phyloP scores from a whole-genome alignment of 1,284 basidiomycete genomes.

The Sanghuangporus weigelae region DNA sequence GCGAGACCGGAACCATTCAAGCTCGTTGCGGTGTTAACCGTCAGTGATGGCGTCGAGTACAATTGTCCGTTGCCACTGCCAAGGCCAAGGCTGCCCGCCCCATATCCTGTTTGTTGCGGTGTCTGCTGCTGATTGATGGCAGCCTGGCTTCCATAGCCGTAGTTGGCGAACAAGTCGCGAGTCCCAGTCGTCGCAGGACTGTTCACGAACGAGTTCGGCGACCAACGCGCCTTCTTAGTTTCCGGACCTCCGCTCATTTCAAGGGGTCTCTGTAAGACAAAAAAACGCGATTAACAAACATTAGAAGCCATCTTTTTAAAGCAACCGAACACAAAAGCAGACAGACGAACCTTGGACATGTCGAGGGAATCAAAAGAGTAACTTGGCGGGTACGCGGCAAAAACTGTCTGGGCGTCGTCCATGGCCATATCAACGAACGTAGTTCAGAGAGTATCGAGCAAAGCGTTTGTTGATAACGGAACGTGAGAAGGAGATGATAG shows the following conservation, averaged over 20 bases:
- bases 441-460: not conserved
- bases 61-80: constrained; percentile 35
- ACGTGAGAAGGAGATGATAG: constrained; percentile 24
- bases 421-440: constrained; percentile 32
- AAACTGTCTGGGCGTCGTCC: constrained; percentile 70
- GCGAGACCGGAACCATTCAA: constrained; percentile 40
- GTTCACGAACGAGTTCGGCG: constrained; percentile 56
- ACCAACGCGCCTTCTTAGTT: constrained; percentile 84
- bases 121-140: constrained; percentile 49
- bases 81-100: constrained; percentile 16
- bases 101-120: constrained; percentile 29
- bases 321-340: constrained; percentile 9
- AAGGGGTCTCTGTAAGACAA: constrained; percentile 42
- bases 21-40: constrained; percentile 60
- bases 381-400: constrained; percentile 55
- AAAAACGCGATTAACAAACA: constrained; percentile 30
- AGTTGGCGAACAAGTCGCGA: constrained; percentile 70
- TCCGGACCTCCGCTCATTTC: constrained; percentile 75
- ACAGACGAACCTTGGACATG: constrained; percentile 72
- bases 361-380: constrained; percentile 69
- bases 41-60: constrained; percentile 66
- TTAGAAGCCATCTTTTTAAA: not conserved
- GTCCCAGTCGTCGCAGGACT: constrained; percentile 33
- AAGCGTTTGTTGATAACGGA: constrained; percentile 1
- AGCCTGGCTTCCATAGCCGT: constrained; percentile 75